Conservation (phyloP, 2,329 filamentous ascomycete genomes). For the Hyphodiscus sp. region DNA sequence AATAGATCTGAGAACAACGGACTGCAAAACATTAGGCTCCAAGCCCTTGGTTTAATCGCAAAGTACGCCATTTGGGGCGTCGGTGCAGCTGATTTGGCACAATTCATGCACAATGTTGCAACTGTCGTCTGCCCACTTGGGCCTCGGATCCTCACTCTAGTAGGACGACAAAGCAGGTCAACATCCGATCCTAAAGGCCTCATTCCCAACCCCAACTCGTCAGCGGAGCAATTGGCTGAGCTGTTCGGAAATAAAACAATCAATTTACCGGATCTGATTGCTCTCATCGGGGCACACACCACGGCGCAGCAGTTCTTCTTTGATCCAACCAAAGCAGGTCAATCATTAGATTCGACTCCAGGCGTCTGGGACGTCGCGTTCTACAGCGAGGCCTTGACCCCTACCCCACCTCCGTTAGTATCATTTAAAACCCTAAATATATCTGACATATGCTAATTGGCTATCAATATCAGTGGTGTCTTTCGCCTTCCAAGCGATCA, state of each 20-base stretch:
- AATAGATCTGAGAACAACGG: conserved; percentile 39
- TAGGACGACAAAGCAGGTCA: conserved; percentile 43
- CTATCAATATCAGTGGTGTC: conserved; percentile 32
- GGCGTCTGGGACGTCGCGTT: conserved; percentile 44
- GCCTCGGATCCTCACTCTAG: conserved; percentile 43
- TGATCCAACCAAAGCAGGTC: conserved; percentile 42
- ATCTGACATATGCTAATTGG: too few relatives aligned
- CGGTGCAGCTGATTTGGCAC: conserved; percentile 47
- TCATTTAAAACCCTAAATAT: too few relatives aligned
- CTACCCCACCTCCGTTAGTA: conserved; percentile 31
- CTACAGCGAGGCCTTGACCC: conserved; percentile 40
- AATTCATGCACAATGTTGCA: conserved; percentile 35
- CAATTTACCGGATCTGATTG: conserved; percentile 42
- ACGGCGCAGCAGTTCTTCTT: conserved; percentile 41
- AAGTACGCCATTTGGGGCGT: conserved; percentile 38
- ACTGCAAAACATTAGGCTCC: conserved; percentile 37
- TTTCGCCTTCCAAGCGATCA: conserved; percentile 39
- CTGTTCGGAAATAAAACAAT: conserved; percentile 47
- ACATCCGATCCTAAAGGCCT: conserved; percentile 35
- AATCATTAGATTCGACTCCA: conserved; percentile 45
- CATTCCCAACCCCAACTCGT: conserved; percentile 38
- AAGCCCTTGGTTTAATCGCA: conserved; percentile 27
- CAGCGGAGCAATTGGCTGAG: conserved; percentile 36
- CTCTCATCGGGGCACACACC: conserved; percentile 49
- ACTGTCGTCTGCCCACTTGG: conserved; percentile 42